These are phyloP conservation scores for Byssoonygena ceratinophila DNA, from an alignment of 2,329 filamentous ascomycete genomes.

Conservation along the genomic window DNA sequence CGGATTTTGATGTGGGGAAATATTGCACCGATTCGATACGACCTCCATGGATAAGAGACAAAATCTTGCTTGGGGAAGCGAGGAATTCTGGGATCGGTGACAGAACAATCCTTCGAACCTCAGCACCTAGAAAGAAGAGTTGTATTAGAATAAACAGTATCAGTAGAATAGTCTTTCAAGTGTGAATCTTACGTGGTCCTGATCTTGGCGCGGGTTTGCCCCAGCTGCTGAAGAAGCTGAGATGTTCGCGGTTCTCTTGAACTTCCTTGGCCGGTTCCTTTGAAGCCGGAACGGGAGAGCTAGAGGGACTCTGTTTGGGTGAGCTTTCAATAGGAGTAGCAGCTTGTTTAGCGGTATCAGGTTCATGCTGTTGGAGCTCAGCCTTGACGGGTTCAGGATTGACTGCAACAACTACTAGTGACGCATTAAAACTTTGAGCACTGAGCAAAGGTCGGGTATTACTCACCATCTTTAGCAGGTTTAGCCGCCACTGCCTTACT, in stretches of 20 bases:
- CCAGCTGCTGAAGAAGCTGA: constrained; percentile 26
- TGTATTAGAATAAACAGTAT: background rate
- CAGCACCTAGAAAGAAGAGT: background rate
- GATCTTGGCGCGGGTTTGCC: constrained; percentile 22
- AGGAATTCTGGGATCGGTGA: constrained; percentile 28
- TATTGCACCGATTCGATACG: constrained; percentile 26
- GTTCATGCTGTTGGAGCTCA: background rate
- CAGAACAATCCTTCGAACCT: constrained; percentile 25
- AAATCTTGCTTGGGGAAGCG: constrained; percentile 24
- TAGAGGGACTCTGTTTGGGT: background rate
- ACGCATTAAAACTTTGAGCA: background rate
- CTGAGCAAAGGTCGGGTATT: background rate
- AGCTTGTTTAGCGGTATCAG: background rate
- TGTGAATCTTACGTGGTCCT: constrained; percentile 21
- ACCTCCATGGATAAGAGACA: constrained; percentile 33
- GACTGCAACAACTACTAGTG: background rate
- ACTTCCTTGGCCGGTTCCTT: constrained; percentile 7
- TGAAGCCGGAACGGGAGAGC: background rate
- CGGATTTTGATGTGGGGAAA: constrained; percentile 17
- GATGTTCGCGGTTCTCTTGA: constrained; percentile 25
- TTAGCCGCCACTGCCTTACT: background rate
- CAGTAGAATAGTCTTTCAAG: background rate
- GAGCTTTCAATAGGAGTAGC: background rate
- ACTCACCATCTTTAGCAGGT: background rate
- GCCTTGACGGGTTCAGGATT: background rate